phyloP scores from a whole-genome alignment of 305 asterid species.

The Coffea humblotiana region DNA sequence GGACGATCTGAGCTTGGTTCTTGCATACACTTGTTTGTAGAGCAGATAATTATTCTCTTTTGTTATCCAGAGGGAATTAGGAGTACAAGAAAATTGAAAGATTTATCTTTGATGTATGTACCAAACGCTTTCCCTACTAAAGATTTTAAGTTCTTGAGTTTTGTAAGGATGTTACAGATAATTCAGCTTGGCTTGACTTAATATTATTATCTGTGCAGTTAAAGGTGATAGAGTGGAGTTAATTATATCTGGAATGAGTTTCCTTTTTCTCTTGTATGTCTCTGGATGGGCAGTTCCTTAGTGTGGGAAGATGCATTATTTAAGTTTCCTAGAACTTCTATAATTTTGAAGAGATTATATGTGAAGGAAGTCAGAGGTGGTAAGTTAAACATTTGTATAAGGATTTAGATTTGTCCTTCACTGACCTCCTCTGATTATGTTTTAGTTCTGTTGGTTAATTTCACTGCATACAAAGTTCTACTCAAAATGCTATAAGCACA shows the following conservation, averaged over 20 bases:
- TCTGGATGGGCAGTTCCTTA: not conserved
- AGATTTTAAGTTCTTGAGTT: too few relatives aligned
- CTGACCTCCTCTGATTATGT: not conserved
- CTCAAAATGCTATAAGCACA: not conserved
- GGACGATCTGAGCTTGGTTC: too few relatives aligned
- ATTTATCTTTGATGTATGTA: too few relatives aligned
- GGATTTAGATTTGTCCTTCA: not conserved
- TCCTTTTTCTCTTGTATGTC: not conserved
- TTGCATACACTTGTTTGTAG: too few relatives aligned
- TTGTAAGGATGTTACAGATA: too few relatives aligned
- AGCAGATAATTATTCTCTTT: too few relatives aligned
- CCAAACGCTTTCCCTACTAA: too few relatives aligned
- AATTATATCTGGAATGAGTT: too few relatives aligned
- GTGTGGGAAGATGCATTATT: not conserved
- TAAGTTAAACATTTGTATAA: not conserved
- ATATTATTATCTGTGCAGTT: not conserved
- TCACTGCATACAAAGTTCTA: not conserved
- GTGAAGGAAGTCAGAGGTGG: not conserved
- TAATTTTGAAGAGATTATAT: not conserved
- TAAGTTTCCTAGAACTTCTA: not conserved
- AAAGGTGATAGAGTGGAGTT: not conserved
- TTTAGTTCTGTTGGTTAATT: not conserved
- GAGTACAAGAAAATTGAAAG: too few relatives aligned
- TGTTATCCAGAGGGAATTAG: too few relatives aligned
- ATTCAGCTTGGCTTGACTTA: too few relatives aligned